Base-by-base conservation (phyloP, 2,329 filamentous ascomycete genomes). In the Clonostachys rhizophaga region DNA sequence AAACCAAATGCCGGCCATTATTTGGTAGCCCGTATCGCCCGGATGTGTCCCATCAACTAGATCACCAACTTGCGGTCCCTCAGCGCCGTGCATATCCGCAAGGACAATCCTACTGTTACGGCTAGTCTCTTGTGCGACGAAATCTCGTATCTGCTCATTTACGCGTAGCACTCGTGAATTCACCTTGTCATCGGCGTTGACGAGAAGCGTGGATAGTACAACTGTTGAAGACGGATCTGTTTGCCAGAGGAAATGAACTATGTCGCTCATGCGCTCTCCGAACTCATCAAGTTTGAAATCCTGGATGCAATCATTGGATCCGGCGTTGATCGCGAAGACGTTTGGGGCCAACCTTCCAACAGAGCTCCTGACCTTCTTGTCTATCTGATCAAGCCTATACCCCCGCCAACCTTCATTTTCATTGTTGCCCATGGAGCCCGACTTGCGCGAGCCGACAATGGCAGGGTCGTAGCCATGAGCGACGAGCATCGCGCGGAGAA, bases 271-370 rank as follows among this genome's bases (percentile, higher is more conserved):
- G 10, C 66, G 58, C 8, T 54, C 46, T 5, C 58, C 58, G 7
- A 59, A 58, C 14, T 52, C 51, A 8, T 55, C 14, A n/a, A 66
- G 46, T 44, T 65, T 55, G 14, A 58, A 49, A 48, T 62, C 53
- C 33, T 59, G 60, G 33, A 58, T 49, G 51, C 64, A 66, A 51
- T 72, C 68, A 49, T 71, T 71, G 13, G 67, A 66, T 2, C 69
- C 68, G 8, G 55, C 62, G 47, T 71, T 68, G 48, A 71, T 49
- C 8, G 67, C 52, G 40, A 70, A 56, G 12, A 70, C 24, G 46
- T 70, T 65, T 1, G 69, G 68, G 49, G 56, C 55, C 46, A 58
- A 56, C 33, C 50, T 36, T 2, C 59, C 52, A 10, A 64, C 53
- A 11, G 59, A 57, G 14, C 30, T 30, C 33, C 53, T 49, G 2